Evolutionary conservation across 2,329 filamentous ascomycete genomes (phyloP).

Genomic region (Verruconis gallopava): DNA sequence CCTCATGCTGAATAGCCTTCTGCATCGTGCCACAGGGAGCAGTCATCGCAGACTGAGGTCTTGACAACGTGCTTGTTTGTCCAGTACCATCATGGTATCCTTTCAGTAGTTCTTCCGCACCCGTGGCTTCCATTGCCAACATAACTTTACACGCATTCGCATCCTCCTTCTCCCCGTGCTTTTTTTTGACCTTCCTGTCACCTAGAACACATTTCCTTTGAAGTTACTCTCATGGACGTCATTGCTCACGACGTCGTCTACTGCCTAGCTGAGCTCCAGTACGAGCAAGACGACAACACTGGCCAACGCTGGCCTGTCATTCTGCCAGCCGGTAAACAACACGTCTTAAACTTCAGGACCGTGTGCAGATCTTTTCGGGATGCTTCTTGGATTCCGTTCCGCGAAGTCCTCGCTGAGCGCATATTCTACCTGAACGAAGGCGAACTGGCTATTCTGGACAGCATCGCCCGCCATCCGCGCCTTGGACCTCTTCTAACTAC

Average conservation of each 20-base stretch:
- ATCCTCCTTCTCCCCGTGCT: not conserved
- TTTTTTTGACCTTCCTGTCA: not conserved
- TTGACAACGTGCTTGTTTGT: no score
- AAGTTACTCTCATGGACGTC: not conserved
- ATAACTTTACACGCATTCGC: no score
- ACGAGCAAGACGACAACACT: not conserved
- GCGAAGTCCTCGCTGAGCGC: conserved; percentile 1
- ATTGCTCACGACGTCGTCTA: conserved; percentile 3
- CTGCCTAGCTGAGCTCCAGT: not conserved
- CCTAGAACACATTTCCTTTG: not conserved
- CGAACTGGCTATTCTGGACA: conserved; percentile 3
- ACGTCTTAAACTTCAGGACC: conserved; percentile 1
- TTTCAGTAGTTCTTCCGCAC: no score
- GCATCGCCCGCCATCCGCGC: not conserved
- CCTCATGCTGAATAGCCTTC: no score
- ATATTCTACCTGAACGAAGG: conserved; percentile 1
- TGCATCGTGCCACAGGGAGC: no score
- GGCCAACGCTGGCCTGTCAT: conserved; percentile 5
- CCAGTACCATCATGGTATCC: no score
- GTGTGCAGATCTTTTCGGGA: conserved; percentile 7
- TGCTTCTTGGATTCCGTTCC: conserved; percentile 3
- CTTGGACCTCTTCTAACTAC: conserved; percentile 1
- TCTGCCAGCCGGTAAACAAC: not conserved
- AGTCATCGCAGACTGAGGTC: no score
- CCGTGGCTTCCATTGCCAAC: no score